Conservation (phyloP, 306 rosid species). For the Vigna trinervia region DNA sequence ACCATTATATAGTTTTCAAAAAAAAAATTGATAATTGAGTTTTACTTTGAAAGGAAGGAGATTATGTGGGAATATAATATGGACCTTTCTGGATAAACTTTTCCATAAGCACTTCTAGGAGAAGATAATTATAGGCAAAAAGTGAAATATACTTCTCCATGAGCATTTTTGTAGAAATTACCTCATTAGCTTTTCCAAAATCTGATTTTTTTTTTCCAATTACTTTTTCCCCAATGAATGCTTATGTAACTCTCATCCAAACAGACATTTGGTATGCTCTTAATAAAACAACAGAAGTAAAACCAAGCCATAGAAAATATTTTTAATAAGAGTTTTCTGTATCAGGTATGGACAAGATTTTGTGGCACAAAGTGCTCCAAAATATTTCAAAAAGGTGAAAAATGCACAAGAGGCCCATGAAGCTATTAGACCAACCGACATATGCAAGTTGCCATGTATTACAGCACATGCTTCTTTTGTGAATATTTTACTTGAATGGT, state of each 20-base stretch:
- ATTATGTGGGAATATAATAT: not conserved
- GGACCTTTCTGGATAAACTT: not conserved
- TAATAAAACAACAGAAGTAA: not conserved
- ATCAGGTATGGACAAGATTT: slow-evolving; percentile 84
- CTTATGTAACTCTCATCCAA: not conserved
- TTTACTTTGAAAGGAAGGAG: slow-evolving; percentile 5
- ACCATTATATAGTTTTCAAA: not conserved
- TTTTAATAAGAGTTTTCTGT: slow-evolving; percentile 38
- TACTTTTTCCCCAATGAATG: not conserved
- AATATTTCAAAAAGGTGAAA: slow-evolving; percentile 92
- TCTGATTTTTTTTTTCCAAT: no score
- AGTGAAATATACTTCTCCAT: no score
- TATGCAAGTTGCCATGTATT: slow-evolving; percentile 83
- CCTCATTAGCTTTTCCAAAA: not conserved
- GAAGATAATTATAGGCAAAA: no score
- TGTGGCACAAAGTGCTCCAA: slow-evolving; percentile 65
- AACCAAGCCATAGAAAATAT: slow-evolving; percentile 2
- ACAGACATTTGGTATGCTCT: not conserved
- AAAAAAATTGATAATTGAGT: not conserved
- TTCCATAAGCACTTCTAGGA: not conserved
- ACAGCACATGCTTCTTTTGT: slow-evolving; percentile 36
- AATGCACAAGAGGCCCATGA: slow-evolving; percentile 99
- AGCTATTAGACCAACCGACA: slow-evolving; percentile 97
- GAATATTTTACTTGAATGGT: slow-evolving; percentile 43
- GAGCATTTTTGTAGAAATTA: no score